Percentiles rank a stretch among this genome's conserved stretches.
phyloP scores from a whole-genome alignment of 176 grass and related monocot genomes.

The Carex kokanica region DNA sequence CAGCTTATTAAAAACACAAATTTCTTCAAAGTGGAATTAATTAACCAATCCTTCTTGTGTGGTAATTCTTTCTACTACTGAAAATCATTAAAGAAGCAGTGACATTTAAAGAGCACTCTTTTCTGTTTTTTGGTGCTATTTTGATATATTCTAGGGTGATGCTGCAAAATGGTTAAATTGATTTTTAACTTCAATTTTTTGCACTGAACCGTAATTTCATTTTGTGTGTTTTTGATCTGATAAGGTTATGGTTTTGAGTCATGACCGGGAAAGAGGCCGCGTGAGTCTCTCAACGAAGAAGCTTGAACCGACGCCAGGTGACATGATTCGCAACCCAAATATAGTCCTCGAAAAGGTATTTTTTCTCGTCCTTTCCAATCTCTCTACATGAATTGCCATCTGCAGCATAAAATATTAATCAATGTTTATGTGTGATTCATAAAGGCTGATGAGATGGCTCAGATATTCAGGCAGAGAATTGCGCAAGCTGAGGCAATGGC shows the following conservation, averaged over 20 bases:
- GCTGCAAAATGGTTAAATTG: background rate
- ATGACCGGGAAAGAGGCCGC: slow-evolving; percentile 90
- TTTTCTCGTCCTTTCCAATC: background rate
- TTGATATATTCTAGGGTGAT: background rate
- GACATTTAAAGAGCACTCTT: too few relatives aligned
- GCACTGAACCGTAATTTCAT: background rate
- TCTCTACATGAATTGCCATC: background rate
- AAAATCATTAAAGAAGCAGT: too few relatives aligned
- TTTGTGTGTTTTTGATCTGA: background rate
- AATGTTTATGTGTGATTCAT: background rate
- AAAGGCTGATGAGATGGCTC: slow-evolving; percentile 96
- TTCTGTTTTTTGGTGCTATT: background rate
- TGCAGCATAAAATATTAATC: slow-evolving; percentile 2
- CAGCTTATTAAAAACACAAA: too few relatives aligned
- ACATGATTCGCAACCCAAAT: slow-evolving; percentile 94
- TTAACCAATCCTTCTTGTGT: too few relatives aligned
- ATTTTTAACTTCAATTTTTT: background rate
- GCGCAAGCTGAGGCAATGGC: slow-evolving; percentile 97
- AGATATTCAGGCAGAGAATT: slow-evolving; percentile 97
- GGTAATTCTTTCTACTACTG: too few relatives aligned
- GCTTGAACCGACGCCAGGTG: slow-evolving; percentile 90
- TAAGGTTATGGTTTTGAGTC: slow-evolving; percentile 94
- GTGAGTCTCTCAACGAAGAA: slow-evolving; percentile 97
- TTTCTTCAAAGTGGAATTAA: too few relatives aligned
- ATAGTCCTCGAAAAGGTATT: slow-evolving; percentile 88